phyloP scores from a whole-genome alignment of 805 yeast genomes.

The Cyberlindnera mycetangii region DNA sequence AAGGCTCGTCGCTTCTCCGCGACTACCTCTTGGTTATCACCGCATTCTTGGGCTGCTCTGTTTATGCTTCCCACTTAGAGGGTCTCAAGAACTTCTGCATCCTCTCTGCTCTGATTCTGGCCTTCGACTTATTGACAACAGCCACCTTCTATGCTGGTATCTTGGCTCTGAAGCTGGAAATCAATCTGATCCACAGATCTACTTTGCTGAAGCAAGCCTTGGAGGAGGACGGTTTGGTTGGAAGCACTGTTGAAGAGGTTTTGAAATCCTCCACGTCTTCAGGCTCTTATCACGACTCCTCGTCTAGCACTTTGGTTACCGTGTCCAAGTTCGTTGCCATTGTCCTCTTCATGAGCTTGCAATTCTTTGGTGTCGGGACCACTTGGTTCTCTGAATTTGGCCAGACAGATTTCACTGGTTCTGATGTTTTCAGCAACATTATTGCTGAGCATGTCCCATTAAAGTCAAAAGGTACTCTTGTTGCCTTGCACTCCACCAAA shows the following conservation, averaged over 20 bases:
- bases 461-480: conserved; percentile 47
- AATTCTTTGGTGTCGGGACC: conserved; percentile 65
- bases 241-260: conserved; percentile 70
- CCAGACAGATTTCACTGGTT: conserved; percentile 23
- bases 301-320: conserved; percentile 43
- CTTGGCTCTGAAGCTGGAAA: conserved; percentile 84
- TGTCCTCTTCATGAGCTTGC: conserved; percentile 54
- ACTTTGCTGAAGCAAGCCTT: conserved; percentile 72
- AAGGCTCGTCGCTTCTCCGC: conserved; percentile 46
- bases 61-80: conserved; percentile 62
- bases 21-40: conserved; percentile 73
- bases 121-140: conserved; percentile 68
- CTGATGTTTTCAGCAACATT: conserved; percentile 25
- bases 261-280: conserved; percentile 29
- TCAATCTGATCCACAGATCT: conserved; percentile 78
- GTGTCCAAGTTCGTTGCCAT: conserved; percentile 60
- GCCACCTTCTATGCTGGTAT: conserved; percentile 82
- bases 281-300: conserved; percentile 30
- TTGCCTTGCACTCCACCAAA: conserved; percentile 55
- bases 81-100: conserved; percentile 81
- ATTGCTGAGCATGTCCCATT: conserved; percentile 30
- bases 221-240: conserved; percentile 89
- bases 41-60: conserved; percentile 64
- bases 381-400: conserved; percentile 61
- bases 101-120: conserved; percentile 64